Evolutionary conservation across 495 filamentous ascomycete genomes (phyloP).

Genomic region (Xylona heveae): DNA sequence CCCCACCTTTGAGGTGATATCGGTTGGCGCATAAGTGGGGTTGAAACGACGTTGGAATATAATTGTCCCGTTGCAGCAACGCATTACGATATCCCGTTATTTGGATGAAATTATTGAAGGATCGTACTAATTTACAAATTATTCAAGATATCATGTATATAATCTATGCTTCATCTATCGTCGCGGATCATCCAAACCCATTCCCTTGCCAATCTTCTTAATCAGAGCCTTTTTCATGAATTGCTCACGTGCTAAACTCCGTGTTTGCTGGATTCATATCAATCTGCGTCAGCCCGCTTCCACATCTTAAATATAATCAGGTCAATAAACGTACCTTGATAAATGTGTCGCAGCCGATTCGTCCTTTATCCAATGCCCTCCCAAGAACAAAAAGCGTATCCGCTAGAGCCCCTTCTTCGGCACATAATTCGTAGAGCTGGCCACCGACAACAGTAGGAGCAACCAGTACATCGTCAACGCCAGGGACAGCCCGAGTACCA

Average conservation of each 20-base stretch:
- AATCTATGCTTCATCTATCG: too few species aligned
- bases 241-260: conserved; percentile 68
- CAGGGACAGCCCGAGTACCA: conserved; percentile 25
- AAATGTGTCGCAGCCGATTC: conserved; percentile 64
- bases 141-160: too few species aligned
- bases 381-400: conserved; percentile 76
- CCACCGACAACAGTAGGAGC: conserved; percentile 81
- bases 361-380: conserved; percentile 57
- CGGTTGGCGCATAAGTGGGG: too few species aligned
- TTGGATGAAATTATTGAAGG: too few species aligned
- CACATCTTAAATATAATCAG: conserved; percentile 1
- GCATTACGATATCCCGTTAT: too few species aligned
- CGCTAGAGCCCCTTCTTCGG: conserved; percentile 64
- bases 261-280: conserved; percentile 33
- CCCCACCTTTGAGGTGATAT: too few species aligned
- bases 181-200: conserved; percentile 39
- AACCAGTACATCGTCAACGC: conserved; percentile 79
- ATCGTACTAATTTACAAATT: too few species aligned
- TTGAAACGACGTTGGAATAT: too few species aligned
- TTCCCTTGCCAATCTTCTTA: conserved; percentile 69
- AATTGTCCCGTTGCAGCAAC: too few species aligned
- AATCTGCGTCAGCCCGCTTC: conserved; percentile 2
- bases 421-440: conserved; percentile 72
- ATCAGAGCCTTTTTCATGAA: conserved; percentile 78
- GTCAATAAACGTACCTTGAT: conserved; percentile 29